Percentiles rank a stretch among this genome's conserved stretches.
These are phyloP conservation scores for Plasmopara muralis DNA, from an alignment of 352 stramenopile species.

Conservation along the genomic window DNA sequence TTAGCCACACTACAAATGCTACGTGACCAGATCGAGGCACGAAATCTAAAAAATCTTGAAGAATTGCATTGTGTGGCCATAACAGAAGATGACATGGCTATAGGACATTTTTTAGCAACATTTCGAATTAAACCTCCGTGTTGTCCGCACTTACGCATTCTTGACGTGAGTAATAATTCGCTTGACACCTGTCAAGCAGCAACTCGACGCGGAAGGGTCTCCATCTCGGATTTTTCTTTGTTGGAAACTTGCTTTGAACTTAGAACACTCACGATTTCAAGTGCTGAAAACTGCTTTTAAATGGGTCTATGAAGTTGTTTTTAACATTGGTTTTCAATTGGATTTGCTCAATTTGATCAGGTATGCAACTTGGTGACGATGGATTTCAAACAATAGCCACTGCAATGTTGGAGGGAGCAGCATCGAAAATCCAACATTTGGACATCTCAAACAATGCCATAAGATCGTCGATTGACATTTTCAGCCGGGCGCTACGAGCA, in stretches of 20 bases:
- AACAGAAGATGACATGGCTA: conserved; percentile 21
- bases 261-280: conserved; percentile 24
- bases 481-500: conserved; percentile 14
- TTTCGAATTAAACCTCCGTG: conserved; percentile 14
- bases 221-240: conserved; percentile 4
- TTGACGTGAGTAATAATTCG: conserved; percentile 28
- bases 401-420: conserved; percentile 11
- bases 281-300: conserved; percentile 4
- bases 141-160: conserved; percentile 14
- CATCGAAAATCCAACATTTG: conserved; percentile 16
- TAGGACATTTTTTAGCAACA: conserved; percentile 15
- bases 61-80: conserved; percentile 38
- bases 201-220: conserved; percentile 13
- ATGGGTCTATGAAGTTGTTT: background rate
- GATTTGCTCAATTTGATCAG: conserved; percentile 4
- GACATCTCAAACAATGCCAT: conserved; percentile 34
- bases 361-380: conserved; percentile 25
- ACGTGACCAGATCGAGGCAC: conserved; percentile 17
- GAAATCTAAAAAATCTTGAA: conserved; percentile 13
- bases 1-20: conserved; percentile 28
- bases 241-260: conserved; percentile 5
- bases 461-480: conserved; percentile 20
- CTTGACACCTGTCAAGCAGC: conserved; percentile 14
- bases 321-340: conserved; percentile 5
- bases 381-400: conserved; percentile 16